A percentile compares a stretch with the other conserved stretches of the same genome.
phyloP scores from a whole-genome alignment of 1,284 basidiomycete species.

The Heliocybe sulcata region DNA sequence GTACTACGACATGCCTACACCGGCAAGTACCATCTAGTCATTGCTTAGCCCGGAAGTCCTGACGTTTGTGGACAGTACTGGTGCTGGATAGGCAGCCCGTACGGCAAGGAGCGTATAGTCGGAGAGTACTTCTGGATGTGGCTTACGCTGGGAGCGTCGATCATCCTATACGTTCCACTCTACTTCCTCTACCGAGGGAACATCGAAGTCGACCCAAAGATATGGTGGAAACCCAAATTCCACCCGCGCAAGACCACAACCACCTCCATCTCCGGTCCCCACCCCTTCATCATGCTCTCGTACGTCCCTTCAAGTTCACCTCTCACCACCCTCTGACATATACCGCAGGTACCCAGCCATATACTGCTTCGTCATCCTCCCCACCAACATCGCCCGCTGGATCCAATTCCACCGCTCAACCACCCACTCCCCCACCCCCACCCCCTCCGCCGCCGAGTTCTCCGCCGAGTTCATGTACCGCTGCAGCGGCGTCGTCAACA shows the following conservation, averaged over 20 bases:
- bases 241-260: background rate
- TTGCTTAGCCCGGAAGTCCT: background rate
- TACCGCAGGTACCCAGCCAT: background rate
- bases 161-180: slow-evolving; percentile 8
- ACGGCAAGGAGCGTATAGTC: background rate
- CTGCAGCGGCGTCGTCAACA: background rate
- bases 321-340: background rate
- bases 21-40: background rate
- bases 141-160: slow-evolving; percentile 5
- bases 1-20: background rate
- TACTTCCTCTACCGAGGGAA: slow-evolving; percentile 12
- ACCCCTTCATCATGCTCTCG: background rate
- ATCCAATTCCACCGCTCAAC: background rate
- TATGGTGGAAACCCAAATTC: slow-evolving; percentile 9
- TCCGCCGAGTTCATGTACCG: background rate
- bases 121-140: slow-evolving; percentile 11
- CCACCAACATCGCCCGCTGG: background rate
- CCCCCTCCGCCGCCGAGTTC: background rate
- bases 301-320: background rate
- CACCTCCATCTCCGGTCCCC: background rate
- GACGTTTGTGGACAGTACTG: slow-evolving; percentile 3
- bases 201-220: slow-evolving; percentile 8
- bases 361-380: background rate
- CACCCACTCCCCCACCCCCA: background rate
- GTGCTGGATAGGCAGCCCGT: slow-evolving; percentile 9